phyloP scores from a whole-genome alignment of 192 early-diverging fungal species.

The Coemansia sp. region DNA sequence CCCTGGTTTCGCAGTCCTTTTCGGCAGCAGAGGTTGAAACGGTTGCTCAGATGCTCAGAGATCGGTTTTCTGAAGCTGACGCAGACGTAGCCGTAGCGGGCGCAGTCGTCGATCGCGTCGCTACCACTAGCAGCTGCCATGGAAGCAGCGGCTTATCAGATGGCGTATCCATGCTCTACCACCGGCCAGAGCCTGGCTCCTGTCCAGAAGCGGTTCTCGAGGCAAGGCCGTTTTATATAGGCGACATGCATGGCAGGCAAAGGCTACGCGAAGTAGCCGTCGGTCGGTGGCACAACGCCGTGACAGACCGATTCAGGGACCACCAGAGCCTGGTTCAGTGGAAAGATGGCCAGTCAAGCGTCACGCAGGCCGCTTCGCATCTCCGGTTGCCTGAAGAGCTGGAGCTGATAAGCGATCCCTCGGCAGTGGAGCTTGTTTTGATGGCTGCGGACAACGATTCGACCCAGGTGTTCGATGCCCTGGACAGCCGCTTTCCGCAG shows the following conservation, averaged over 20 bases:
- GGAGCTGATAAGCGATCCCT: constrained; percentile 4
- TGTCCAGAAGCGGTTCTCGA: neutral
- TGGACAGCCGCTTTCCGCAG: constrained; percentile 31
- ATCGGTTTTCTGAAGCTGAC: neutral
- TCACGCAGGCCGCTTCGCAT: constrained; percentile 31
- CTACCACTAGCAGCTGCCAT: too few relatives aligned
- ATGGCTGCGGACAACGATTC: constrained; percentile 39
- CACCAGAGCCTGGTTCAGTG: constrained; percentile 5
- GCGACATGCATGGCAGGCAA: constrained; percentile 45
- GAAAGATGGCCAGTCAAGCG: constrained; percentile 19
- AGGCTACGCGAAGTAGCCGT: constrained; percentile 42
- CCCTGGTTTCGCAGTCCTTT: constrained; percentile 37
- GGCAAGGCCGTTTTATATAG: constrained; percentile 33
- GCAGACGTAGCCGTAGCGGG: constrained; percentile 6
- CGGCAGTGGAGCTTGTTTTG: constrained; percentile 19
- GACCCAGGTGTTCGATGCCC: constrained; percentile 25
- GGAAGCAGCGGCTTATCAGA: neutral
- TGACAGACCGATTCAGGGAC: constrained; percentile 19
- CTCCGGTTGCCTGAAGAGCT: constrained; percentile 32
- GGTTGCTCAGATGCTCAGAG: neutral
- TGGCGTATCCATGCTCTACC: constrained; percentile 32
- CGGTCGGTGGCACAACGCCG: constrained; percentile 41
- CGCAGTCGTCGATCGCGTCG: constrained; percentile 27
- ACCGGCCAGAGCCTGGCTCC: neutral
- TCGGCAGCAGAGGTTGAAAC: constrained; percentile 11